phyloP scores from a whole-genome alignment of 2,329 filamentous ascomycete genomes.

The Pyrenophora teres region DNA sequence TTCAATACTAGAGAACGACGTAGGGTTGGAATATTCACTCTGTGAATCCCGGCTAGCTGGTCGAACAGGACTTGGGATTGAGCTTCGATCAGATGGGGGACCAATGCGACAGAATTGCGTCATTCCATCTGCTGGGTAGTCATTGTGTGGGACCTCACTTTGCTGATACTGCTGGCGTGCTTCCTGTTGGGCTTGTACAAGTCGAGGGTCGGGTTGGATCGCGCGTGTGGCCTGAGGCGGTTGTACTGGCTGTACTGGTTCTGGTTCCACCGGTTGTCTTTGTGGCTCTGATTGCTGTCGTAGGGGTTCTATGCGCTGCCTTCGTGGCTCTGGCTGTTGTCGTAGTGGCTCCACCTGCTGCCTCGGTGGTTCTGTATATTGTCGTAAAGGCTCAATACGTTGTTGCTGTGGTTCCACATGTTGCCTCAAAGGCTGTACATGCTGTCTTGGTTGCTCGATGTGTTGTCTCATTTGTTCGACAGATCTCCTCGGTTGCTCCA shows the following conservation, averaged over 20 bases:
- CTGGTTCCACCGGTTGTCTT: slow-evolving; percentile 8
- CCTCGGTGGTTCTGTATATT: slow-evolving; percentile 5
- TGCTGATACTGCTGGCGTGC: slow-evolving; percentile 47
- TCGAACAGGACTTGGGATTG: slow-evolving; percentile 68
- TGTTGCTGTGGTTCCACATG: slow-evolving; percentile 7
- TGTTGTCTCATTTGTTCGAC: background rate
- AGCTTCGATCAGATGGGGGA: slow-evolving; percentile 70
- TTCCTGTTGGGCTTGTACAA: slow-evolving; percentile 45
- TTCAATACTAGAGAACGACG: slow-evolving; percentile 85
- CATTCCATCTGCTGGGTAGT: slow-evolving; percentile 94
- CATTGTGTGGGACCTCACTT: slow-evolving; percentile 81
- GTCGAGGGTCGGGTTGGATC: slow-evolving; percentile 42
- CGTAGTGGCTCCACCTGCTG: slow-evolving; percentile 4
- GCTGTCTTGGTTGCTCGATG: slow-evolving; percentile 8
- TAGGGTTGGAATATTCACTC: slow-evolving; percentile 88
- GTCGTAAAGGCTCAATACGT: slow-evolving; percentile 4
- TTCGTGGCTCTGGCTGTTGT: slow-evolving; percentile 6
- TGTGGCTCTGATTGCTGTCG: slow-evolving; percentile 7
- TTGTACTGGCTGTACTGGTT: slow-evolving; percentile 10
- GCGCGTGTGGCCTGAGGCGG: slow-evolving; percentile 19
- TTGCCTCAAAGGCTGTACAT: slow-evolving; percentile 5
- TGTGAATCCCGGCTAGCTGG: slow-evolving; percentile 85
- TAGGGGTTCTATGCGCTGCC: slow-evolving; percentile 8
- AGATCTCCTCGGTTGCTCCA: slow-evolving; percentile 1
- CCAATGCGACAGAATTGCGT: slow-evolving; percentile 91